phyloP scores from a whole-genome alignment of 208 protist species.

The Leishmania guyanensis region DNA sequence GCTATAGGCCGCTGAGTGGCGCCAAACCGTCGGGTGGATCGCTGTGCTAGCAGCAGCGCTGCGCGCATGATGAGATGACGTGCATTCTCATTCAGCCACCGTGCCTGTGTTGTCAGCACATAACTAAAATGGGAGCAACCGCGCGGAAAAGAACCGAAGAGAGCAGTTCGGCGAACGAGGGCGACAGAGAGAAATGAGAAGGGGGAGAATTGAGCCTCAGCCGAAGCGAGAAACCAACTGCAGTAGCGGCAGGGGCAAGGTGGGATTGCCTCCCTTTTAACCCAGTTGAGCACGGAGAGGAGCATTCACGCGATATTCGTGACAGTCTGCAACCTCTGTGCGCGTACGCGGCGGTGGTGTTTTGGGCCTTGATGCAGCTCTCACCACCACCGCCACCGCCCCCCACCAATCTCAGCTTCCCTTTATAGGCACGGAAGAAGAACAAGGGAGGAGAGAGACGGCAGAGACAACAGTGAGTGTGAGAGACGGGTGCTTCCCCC shows the following conservation, averaged over 20 bases:
- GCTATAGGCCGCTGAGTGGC: neutral
- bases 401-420: no score
- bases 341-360: neutral
- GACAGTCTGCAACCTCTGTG: neutral
- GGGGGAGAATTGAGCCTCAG: neutral
- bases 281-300: neutral
- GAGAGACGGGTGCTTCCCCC: no score
- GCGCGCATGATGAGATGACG: neutral
- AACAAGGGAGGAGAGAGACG: no score
- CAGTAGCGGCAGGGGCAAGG: neutral
- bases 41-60: neutral
- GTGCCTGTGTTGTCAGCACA: neutral
- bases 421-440: no score
- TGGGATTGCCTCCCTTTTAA: neutral
- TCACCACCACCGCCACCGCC: neutral
- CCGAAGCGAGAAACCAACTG: neutral
- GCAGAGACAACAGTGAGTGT: no score
- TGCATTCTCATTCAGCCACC: neutral
- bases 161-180: no score
- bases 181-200: no score
- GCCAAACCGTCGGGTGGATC: neutral
- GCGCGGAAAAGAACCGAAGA: no score
- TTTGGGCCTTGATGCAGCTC: neutral
- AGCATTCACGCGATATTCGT: neutral
- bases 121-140: neutral